A percentile compares a stretch with the other conserved stretches of the same genome.
These are phyloP conservation scores for Morella rubra DNA, from an alignment of 306 rosid species.

Conservation along the genomic window DNA sequence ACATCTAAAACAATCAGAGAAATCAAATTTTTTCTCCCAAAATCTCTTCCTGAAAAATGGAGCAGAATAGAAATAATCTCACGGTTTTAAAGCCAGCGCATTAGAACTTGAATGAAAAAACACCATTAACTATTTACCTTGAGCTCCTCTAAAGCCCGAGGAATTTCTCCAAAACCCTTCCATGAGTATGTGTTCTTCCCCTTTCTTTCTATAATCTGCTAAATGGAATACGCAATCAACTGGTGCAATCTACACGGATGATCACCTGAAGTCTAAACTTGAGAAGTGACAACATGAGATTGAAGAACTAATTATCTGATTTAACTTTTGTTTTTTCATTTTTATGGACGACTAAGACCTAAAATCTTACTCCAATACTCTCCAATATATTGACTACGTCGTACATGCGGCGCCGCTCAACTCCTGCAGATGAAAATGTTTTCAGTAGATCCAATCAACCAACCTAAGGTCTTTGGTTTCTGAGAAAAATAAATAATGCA, in stretches of 20 bases:
- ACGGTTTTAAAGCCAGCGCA: not conserved
- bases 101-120: not conserved
- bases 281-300: not conserved
- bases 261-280: not conserved
- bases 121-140: conserved; percentile 14
- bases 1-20: conserved; percentile 34
- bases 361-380: conserved; percentile 39
- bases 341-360: not conserved
- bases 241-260: not conserved
- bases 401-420: conserved; percentile 54
- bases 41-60: conserved; percentile 38
- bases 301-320: not conserved
- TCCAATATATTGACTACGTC: conserved; percentile 54
- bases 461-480: not conserved
- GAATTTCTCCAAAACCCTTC: conserved; percentile 43
- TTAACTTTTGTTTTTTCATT: too few relatives aligned
- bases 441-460: not conserved
- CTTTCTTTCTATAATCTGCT: conserved; percentile 41
- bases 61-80: not conserved
- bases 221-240: conserved; percentile 2
- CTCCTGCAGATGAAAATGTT: conserved; percentile 31
- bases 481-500: not conserved
- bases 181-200: conserved; percentile 43
- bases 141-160: conserved; percentile 31
- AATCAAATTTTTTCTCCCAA: conserved; percentile 32